Conservation (phyloP, 257 asterid species). For the Prunella vulgaris region DNA sequence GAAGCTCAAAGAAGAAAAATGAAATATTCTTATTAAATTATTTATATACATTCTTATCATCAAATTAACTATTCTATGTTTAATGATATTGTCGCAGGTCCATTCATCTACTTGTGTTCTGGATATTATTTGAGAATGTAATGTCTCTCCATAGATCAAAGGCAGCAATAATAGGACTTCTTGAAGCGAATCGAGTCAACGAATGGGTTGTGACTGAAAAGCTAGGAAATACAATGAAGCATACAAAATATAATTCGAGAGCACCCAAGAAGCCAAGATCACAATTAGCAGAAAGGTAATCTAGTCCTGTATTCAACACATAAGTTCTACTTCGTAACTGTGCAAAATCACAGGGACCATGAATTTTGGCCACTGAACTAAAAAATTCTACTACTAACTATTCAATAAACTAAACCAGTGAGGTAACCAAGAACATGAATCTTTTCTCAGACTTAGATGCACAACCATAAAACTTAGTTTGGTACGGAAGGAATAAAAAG, state of each 20-base stretch:
- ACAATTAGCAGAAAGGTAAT: slow-evolving; percentile 56
- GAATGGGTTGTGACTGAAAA: slow-evolving; percentile 96
- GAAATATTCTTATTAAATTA: slow-evolving; percentile 24
- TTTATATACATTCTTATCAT: slow-evolving; percentile 5
- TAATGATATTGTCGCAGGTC: slow-evolving; percentile 44
- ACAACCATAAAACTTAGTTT: not conserved
- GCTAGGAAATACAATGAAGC: slow-evolving; percentile 66
- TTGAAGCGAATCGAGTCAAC: slow-evolving; percentile 70
- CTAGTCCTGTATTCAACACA: not conserved
- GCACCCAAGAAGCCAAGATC: slow-evolving; percentile 49
- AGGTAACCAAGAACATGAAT: slow-evolving; percentile 5
- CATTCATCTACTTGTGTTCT: slow-evolving; percentile 65
- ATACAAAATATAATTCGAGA: slow-evolving; percentile 38
- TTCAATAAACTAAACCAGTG: not conserved
- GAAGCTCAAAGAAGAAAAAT: slow-evolving; percentile 11
- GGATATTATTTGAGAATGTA: slow-evolving; percentile 83
- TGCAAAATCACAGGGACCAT: not conserved
- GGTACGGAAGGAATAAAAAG: not conserved
- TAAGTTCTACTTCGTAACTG: not conserved
- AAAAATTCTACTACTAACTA: not conserved
- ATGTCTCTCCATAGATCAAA: slow-evolving; percentile 91
- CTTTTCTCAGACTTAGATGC: not conserved
- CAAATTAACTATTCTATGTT: slow-evolving; percentile 1
- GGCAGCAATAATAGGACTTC: slow-evolving; percentile 82
- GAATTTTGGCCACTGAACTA: not conserved